Evolutionary conservation across 345 rosid species (phyloP).

Genomic region (Zanthoxylum bungeanum): DNA sequence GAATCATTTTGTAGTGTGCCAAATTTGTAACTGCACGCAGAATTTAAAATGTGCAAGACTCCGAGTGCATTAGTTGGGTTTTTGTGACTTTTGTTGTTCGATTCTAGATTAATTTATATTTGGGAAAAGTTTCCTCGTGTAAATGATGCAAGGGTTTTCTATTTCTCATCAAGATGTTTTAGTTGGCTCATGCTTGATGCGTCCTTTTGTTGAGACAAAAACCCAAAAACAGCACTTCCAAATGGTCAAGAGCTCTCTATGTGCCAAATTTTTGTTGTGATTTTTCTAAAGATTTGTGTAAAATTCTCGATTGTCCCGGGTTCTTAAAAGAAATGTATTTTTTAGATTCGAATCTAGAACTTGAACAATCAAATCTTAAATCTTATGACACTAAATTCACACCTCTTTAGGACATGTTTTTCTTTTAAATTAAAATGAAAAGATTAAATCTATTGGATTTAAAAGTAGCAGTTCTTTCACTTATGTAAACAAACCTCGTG

Average conservation of each 20-base stretch:
- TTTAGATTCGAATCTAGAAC: too few species aligned
- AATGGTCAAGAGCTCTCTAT: background rate
- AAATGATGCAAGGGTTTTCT: background rate
- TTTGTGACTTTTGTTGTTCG: background rate
- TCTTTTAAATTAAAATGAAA: too few species aligned
- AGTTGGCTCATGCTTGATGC: background rate
- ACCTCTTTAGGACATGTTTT: too few species aligned
- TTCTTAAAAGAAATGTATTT: too few species aligned
- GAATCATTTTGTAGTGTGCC: background rate
- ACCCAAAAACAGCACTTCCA: background rate
- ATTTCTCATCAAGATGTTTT: background rate
- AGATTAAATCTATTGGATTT: too few species aligned
- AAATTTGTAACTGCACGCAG: conserved; percentile 3
- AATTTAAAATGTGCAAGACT: background rate
- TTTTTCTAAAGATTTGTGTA: too few species aligned
- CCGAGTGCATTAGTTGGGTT: background rate
- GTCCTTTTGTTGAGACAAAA: background rate
- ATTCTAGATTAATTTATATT: background rate
- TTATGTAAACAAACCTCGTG: too few species aligned
- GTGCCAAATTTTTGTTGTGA: too few species aligned
- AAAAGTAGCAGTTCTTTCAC: too few species aligned
- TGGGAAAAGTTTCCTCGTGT: background rate
- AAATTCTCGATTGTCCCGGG: too few species aligned
- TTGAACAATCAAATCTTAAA: too few species aligned
- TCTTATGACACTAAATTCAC: too few species aligned